Conservation (phyloP, 139 green algal genomes). For the Yamagishiella unicocca region DNA sequence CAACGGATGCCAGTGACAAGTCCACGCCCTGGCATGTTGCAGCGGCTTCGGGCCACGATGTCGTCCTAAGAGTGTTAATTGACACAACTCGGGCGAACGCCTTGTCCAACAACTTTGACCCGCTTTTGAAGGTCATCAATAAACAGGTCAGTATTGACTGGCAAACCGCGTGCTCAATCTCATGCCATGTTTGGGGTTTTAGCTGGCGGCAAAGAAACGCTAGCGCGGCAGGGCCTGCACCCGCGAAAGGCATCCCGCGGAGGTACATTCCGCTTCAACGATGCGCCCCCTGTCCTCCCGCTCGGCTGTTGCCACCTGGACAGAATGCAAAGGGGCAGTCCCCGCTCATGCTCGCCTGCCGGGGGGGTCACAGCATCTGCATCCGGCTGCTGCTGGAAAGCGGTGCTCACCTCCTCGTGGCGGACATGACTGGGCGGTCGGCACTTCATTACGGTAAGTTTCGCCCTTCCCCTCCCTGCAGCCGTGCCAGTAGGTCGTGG, state of each 20-base stretch:
- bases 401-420: conserved; percentile 31
- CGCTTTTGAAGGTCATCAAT: conserved; percentile 39
- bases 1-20: neutral
- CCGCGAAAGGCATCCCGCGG: too few species aligned
- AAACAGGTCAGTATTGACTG: neutral
- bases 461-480: neutral
- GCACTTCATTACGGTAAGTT: conserved; percentile 41
- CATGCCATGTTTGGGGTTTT: neutral
- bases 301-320: neutral
- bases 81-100: conserved; percentile 8
- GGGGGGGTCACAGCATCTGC: conserved; percentile 40
- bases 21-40: conserved; percentile 43
- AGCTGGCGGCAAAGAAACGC: too few species aligned
- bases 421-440: conserved; percentile 16
- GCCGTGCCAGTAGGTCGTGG: too few species aligned
- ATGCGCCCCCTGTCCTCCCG: too few species aligned
- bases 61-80: conserved; percentile 37
- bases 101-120: conserved; percentile 53
- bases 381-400: conserved; percentile 39
- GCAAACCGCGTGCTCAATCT: neutral
- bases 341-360: conserved; percentile 50
- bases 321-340: conserved; percentile 49
- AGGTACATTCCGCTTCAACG: too few species aligned
- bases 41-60: conserved; percentile 4
- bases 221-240: too few species aligned